A percentile compares a stretch with the other conserved stretches of the same genome.
These are phyloP conservation scores for Ogataea trehaloabstinens DNA, from an alignment of 805 yeast genomes.

Conservation along the genomic window DNA sequence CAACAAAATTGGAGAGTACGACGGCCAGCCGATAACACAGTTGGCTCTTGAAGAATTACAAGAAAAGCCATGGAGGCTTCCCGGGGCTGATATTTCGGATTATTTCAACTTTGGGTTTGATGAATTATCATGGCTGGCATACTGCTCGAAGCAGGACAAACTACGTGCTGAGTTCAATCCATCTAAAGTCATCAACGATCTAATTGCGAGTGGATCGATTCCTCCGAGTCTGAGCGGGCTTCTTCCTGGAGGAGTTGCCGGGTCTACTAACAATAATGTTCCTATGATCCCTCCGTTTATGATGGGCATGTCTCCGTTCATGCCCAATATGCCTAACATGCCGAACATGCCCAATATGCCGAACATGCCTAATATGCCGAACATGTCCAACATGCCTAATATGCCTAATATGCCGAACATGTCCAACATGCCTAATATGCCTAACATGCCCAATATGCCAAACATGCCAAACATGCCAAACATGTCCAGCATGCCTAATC, in stretches of 20 bases:
- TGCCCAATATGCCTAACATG: slow-evolving; percentile 19
- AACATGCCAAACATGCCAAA: slow-evolving; percentile 27
- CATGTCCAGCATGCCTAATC: slow-evolving; percentile 34
- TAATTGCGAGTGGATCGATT: slow-evolving; percentile 38
- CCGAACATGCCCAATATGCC: slow-evolving; percentile 30
- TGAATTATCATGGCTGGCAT: slow-evolving; percentile 93
- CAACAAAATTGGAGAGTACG: slow-evolving; percentile 67
- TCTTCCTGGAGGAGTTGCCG: slow-evolving; percentile 28
- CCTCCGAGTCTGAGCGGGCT: slow-evolving; percentile 30
- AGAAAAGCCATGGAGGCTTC: slow-evolving; percentile 97
- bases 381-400: slow-evolving; percentile 34
- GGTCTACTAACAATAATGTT: slow-evolving; percentile 14
- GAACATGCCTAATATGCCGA: slow-evolving; percentile 26
- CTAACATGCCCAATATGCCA: slow-evolving; percentile 30
- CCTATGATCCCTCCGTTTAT: slow-evolving; percentile 22
- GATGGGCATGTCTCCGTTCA: slow-evolving; percentile 26
- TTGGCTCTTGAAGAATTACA: slow-evolving; percentile 76
- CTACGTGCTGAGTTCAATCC: slow-evolving; percentile 79
- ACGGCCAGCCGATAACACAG: slow-evolving; percentile 81
- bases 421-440: slow-evolving; percentile 19
- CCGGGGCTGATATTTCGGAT: slow-evolving; percentile 93
- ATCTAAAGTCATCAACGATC: slow-evolving; percentile 68
- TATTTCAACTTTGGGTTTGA: slow-evolving; percentile 97
- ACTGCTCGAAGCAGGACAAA: slow-evolving; percentile 84
- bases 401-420: slow-evolving; percentile 27